Evolutionary conservation across 2,329 filamentous ascomycete genomes (phyloP).

Genomic region (Xylaria sp.): DNA sequence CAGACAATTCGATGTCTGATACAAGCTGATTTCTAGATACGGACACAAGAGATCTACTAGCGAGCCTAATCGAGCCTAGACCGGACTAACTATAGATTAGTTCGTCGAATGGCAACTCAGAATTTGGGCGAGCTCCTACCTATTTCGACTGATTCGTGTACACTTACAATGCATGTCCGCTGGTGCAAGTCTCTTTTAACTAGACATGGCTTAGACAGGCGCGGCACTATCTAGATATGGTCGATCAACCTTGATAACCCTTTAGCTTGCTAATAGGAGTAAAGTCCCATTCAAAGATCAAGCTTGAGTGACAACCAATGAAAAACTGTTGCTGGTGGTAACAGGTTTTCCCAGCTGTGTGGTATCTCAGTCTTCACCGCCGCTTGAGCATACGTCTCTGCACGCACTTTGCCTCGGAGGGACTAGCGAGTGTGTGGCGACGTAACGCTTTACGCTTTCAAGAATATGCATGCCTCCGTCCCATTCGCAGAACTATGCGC

Average conservation of each 20-base stretch:
- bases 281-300: conserved; percentile 7
- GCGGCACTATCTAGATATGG: neutral
- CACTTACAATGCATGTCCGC: conserved; percentile 12
- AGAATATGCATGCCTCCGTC: conserved; percentile 19
- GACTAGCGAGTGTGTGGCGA: conserved; percentile 21
- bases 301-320: conserved; percentile 21
- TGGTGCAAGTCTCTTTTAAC: conserved; percentile 16
- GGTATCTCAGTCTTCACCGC: conserved; percentile 27
- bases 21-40: conserved; percentile 2
- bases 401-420: conserved; percentile 20
- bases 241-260: conserved; percentile 24
- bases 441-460: neutral
- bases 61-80: conserved; percentile 20
- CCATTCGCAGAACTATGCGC: conserved; percentile 17
- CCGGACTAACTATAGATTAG: neutral
- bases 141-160: conserved; percentile 21
- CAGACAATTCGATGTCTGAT: conserved; percentile 13
- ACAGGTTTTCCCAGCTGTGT: conserved; percentile 6
- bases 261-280: conserved; percentile 26
- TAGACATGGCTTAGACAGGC: conserved; percentile 1
- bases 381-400: conserved; percentile 20
- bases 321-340: conserved; percentile 1
- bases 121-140: conserved; percentile 11
- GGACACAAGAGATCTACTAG: conserved; percentile 14
- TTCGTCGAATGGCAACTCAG: conserved; percentile 2